These are phyloP conservation scores for Plenodomus tracheiphilus DNA, from an alignment of 2,329 filamentous ascomycete species.

Conservation along the genomic window DNA sequence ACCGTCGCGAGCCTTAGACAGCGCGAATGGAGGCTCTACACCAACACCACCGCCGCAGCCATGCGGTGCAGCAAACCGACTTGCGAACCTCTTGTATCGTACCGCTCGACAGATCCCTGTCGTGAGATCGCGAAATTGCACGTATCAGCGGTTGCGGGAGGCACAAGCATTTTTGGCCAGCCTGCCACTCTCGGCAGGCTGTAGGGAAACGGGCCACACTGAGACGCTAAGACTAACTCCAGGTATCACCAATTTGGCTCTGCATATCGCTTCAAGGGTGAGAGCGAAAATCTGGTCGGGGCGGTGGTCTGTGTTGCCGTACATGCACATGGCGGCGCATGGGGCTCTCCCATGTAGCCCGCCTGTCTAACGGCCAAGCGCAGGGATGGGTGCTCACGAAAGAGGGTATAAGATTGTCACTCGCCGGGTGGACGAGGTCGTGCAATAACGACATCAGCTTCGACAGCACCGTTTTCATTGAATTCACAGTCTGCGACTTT, in stretches of 20 bases:
- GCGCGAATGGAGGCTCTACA: constrained; percentile 38
- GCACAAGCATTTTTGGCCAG: constrained; percentile 30
- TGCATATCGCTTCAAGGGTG: constrained; percentile 34
- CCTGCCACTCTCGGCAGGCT: constrained; percentile 25
- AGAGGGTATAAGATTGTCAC: constrained; percentile 35
- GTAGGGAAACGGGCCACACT: constrained; percentile 25
- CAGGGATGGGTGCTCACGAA: constrained; percentile 20
- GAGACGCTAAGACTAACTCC: constrained; percentile 31
- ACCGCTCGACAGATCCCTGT: constrained; percentile 13
- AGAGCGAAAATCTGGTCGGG: constrained; percentile 16
- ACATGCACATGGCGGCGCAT: constrained; percentile 37
- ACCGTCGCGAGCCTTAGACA: constrained; percentile 11
- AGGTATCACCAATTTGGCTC: constrained; percentile 36
- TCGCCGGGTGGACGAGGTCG: constrained; percentile 19
- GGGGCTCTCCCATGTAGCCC: constrained; percentile 25
- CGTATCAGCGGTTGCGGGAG: constrained; percentile 36
- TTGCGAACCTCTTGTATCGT: constrained; percentile 23
- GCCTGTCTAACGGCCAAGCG: constrained; percentile 32
- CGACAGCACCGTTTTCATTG: constrained; percentile 1
- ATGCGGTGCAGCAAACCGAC: constrained; percentile 34
- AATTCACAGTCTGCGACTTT: no score
- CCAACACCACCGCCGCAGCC: constrained; percentile 24
- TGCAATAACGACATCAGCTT: constrained; percentile 18
- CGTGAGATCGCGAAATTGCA: constrained; percentile 18
- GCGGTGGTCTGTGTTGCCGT: constrained; percentile 25